Conservation (phyloP, 179 eudicot species). For the Beta corolliflora region DNA sequence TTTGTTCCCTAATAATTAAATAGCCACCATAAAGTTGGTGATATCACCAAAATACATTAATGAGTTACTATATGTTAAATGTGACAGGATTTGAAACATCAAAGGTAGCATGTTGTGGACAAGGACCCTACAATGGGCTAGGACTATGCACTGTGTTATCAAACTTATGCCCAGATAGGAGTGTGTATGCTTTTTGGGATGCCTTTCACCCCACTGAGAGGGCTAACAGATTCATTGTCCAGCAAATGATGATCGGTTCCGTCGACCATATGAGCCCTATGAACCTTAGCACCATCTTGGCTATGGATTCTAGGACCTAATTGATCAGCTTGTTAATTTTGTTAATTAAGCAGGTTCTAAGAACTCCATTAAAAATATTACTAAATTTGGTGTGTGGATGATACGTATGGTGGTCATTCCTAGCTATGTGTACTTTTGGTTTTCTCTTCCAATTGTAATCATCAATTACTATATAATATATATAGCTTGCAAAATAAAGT, state of each 20-base stretch:
- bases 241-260: conserved; percentile 40
- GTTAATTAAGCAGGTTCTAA: not conserved
- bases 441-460: conserved; percentile 16
- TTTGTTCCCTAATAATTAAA: conserved; percentile 11
- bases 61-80: not conserved
- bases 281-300: conserved; percentile 44
- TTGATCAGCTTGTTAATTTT: not conserved
- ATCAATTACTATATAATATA: not conserved
- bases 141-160: conserved; percentile 37
- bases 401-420: not conserved
- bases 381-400: not conserved
- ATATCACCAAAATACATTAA: not conserved
- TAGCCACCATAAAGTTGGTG: conserved; percentile 31
- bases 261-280: conserved; percentile 40
- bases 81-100: conserved; percentile 39
- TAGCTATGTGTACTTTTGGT: not conserved
- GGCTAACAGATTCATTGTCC: conserved; percentile 38
- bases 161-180: conserved; percentile 37
- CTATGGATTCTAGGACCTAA: conserved; percentile 21
- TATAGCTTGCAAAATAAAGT: conserved; percentile 7
- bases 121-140: conserved; percentile 47
- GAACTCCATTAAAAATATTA: not conserved
- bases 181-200: conserved; percentile 42
- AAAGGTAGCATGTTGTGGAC: conserved; percentile 45
- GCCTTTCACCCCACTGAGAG: conserved; percentile 41